Conservation (phyloP, 768 basidiomycete species). For the Serendipita sp. region DNA sequence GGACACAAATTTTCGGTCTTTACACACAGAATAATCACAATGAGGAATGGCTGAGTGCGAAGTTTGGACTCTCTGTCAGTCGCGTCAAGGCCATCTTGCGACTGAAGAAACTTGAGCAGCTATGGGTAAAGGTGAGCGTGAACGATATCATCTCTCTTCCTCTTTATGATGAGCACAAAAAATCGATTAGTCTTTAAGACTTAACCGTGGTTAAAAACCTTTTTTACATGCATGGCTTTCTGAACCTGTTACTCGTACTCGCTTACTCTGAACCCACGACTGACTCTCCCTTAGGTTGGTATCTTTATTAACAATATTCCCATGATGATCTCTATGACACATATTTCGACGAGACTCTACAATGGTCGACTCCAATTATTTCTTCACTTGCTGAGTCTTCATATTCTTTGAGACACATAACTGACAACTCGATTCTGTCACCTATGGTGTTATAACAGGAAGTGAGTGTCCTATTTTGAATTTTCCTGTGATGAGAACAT, state of each 20-base stretch:
- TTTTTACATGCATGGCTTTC: constrained; percentile 25
- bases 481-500: constrained; percentile 32
- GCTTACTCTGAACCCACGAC: not conserved
- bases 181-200: constrained; percentile 96
- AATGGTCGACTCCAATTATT: constrained; percentile 14
- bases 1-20: constrained; percentile 39
- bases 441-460: constrained; percentile 18
- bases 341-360: not conserved
- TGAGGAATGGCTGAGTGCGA: constrained; percentile 43
- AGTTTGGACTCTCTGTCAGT: constrained; percentile 51
- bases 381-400: constrained; percentile 8
- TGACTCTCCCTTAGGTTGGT: not conserved
- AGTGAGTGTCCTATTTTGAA: constrained; percentile 20
- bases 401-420: not conserved
- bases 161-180: constrained; percentile 35
- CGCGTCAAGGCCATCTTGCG: constrained; percentile 72
- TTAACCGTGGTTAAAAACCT: constrained; percentile 46
- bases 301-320: constrained; percentile 13
- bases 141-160: constrained; percentile 14
- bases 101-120: constrained; percentile 58
- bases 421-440: not conserved
- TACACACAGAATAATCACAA: constrained; percentile 37
- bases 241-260: constrained; percentile 14
- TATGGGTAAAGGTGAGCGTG: constrained; percentile 52
- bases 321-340: not conserved